Evolutionary conservation across 805 yeast species (phyloP).

Genomic region (Zygoascus flipseniorum): DNA sequence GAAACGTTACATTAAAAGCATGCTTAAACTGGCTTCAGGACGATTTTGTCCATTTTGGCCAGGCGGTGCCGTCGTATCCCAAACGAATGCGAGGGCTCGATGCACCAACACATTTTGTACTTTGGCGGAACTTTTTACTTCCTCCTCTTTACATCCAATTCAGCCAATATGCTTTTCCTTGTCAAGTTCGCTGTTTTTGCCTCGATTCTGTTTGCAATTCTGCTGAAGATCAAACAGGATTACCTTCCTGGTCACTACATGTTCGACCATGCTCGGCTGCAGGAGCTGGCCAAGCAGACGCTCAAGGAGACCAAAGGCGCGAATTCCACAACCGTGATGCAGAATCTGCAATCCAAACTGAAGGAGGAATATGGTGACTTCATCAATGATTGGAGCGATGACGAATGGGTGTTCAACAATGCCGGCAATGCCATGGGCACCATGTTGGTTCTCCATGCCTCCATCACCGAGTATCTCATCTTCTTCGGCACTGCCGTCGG

Average conservation of each 20-base stretch:
- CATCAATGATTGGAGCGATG: conserved; percentile 61
- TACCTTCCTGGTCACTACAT: conserved; percentile 59
- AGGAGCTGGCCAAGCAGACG: conserved; percentile 50
- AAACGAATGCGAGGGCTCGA: not conserved
- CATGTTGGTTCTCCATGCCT: conserved; percentile 92
- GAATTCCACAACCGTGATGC: conserved; percentile 50
- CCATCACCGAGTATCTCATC: conserved; percentile 85
- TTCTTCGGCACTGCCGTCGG: conserved; percentile 91
- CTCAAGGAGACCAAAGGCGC: conserved; percentile 27
- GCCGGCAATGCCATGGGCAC: conserved; percentile 98
- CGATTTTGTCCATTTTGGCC: too few relatives aligned
- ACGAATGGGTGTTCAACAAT: conserved; percentile 93
- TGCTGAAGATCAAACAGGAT: conserved; percentile 12
- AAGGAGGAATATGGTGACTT: conserved; percentile 60
- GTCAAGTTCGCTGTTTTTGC: not conserved
- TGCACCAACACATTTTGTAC: not conserved
- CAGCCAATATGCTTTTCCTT: not conserved
- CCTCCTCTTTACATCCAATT: not conserved
- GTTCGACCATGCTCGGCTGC: conserved; percentile 60
- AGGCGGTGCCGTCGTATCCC: not conserved
- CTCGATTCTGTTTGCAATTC: not conserved
- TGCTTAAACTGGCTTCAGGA: not conserved
- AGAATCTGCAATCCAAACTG: conserved; percentile 50
- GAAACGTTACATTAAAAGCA: not conserved
- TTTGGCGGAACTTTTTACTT: not conserved